Evolutionary conservation across 1,284 basidiomycete species (phyloP), one percentile per base, ranked within the genome.

Genomic region (Austropuccinia psidii): DNA sequence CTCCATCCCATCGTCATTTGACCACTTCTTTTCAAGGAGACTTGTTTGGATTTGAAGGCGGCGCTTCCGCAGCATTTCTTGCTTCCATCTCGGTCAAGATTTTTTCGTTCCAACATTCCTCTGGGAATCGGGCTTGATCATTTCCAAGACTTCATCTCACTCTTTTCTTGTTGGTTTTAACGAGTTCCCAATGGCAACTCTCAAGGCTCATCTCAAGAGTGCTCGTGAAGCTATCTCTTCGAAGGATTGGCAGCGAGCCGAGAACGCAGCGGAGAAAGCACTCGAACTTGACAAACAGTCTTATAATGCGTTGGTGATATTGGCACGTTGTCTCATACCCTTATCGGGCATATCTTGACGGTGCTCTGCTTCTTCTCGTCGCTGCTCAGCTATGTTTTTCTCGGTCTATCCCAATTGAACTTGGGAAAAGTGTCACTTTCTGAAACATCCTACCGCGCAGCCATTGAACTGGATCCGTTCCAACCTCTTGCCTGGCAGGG

Each of bases 401-500:
- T 73, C 7, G 69, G 69, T 41, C 24, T 73, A 27, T 58, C 69
- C 35, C 47, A 41, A 35, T 49, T 73, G 27, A 73, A 64, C 19
- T 54, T 73, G 41, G 41, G 55, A 9, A 73, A 62, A 55, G 41
- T 64, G 1, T 27, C 43, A n/a, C 37, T 52, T 35, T 62, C 69
- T 37, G 49, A 61, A 52, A 43, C 31, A 29, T 31, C 69, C 57
- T 73, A 73, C 45, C 69, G 57, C 31, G 17, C 49, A 33, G 69
- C 69, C 21, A 73, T 73, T 41, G 35, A 31, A 3, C 39, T 73
- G 27, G 69, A 73, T 64, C 50, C 45, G 19, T 17, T 15, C 11
- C 69, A 64, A 55, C 58, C 69, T 64, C 49, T 73, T 19, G 69
- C 69, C 4, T 73, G 69, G 69, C 58, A 73, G 55, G 69, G 49